Evolutionary conservation across 805 yeast species (phyloP), one percentile per base, ranked within the genome.

Genomic region (Candida orba): DNA sequence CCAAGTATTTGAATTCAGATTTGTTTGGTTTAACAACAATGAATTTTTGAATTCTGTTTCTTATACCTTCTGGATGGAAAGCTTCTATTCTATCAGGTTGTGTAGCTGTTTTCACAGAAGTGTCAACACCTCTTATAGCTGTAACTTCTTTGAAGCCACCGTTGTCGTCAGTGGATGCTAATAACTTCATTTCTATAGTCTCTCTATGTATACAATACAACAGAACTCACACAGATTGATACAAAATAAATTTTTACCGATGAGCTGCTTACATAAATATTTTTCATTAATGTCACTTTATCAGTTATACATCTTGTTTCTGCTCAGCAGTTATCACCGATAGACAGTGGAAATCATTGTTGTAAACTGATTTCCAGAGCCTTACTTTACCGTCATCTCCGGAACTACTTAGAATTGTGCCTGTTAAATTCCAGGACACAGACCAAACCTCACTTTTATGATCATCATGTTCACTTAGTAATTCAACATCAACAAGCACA

Each of bases 351-450:
- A 89, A 93, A 56, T 85, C 86, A 54, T 84, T 85, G 46, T 83
- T 75, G 59, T 84, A 87, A 31, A 86, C 79, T 22, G 95, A 76
- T 64, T 91, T 93, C 95, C 98, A 93, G 51, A 93, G 71, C 53
- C 96, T 70, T 6, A 91, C 81, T 50, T 82, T 80, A 4, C 97
- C 97, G 59, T 93, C 98, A 58, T 90, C 97, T 17, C 99, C 98
- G 6, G 97, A 88, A 38, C 93, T 82, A 52, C 96, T 84, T 49
- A 93, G 66, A 6, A 93, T 81, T 0, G 98, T 87, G 6, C 98
- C 98, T 0, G 98, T 87, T 37, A 82, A 63, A 60, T 93, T 93
- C 98, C 99, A 93, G 24, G 85, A 76, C 2, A 93, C 98, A 34
- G 90, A 76, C 99, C 99, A 93, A 1, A 93, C 96, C 63, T 93